Base-by-base conservation (phyloP, 495 filamentous ascomycete species). In the Beverwykella pulmonaria region DNA sequence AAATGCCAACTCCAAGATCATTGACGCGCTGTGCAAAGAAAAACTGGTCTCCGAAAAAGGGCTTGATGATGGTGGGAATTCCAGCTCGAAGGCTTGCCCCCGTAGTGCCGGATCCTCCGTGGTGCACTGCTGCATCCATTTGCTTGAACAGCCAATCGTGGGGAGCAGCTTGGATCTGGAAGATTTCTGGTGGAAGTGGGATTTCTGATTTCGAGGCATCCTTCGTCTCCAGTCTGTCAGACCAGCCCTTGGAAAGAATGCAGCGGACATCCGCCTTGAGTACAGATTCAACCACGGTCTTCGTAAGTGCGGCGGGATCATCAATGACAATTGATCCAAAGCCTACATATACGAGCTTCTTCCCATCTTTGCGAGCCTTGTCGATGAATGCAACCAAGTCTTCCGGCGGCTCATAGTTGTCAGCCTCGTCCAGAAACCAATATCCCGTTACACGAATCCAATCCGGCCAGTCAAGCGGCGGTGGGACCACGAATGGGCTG, bases 241-340 rank as follows among this genome's bases (percentile, higher is more conserved):
- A 96, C 94, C 94, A 98, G n/a, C 94, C 94, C 74, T 98, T 98
- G 26, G 92, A 96, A 8, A 98, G 82, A 70, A 98, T 94, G 70
- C 95, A 98, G 49, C 93, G 86, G 4, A 98, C 92, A 71, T 95
- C 93, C 0, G 95, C 95, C 76, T 95, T 97, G 59, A 86, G 77
- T 6, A 98, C 91, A 0, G 92, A 92, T 59, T 96, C 90, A 32
- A 98, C 88, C 14, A 98, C 89, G 0, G 93, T 92, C 70, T 87
- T 85, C 36, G 93, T 97, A 73, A 98, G 81, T 57, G 91, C 91
- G 36, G 85, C 86, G 12, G 93, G 90, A 74, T 98, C 93, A 0
- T 89, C 87, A n/a, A 98, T 92, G 14, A 96, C 90, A 60, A 98
- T 93, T 0, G 92, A 97, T 9, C 94, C 94, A 71, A 98, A 98